Evolutionary conservation across 2,329 filamentous ascomycete species (phyloP), one percentile per base, ranked within the genome.

Genomic region (Saccharata proteae): DNA sequence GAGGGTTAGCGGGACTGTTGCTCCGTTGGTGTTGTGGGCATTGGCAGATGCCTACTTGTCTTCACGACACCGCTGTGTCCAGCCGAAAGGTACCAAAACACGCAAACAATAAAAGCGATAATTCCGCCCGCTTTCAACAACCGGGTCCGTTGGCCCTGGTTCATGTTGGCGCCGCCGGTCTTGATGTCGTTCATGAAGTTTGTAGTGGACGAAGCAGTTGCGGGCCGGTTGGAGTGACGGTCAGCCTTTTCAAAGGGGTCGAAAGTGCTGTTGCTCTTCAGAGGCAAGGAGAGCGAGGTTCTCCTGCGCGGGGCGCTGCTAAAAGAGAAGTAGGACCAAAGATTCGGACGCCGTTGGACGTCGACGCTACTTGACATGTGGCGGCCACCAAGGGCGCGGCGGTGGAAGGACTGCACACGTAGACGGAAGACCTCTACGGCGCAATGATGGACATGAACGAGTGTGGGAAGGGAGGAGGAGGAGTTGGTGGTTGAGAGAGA

Each of bases 81-180:
- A 3, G 69, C 65, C 19, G 68, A 55, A 47, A 75, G 59, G 42
- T 70, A 63, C 44, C 74, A 69, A 26, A 70, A 49, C n/a, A 75
- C 52, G 31, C 76, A 54, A 29, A 76, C 48, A 29, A 77, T 52
- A 40, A 74, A 63, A 32, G 64, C 62, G 38, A 77, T 57, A 38
- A 77, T 61, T 40, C 68, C 70, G 23, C 69, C 71, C 31, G 70
- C 70, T 61, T 75, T 77, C 45, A 77, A 47, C 46, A 67, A 74
- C 38, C 72, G 64, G 31, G 69, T 57, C 49, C 69, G 62, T 55
- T 74, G 69, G 41, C 65, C 69, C 58, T 74, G 71, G 44, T 71
- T 71, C 72, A 77, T 76, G 25, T 14, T 32, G 21, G 27, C 32
- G 43, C 58, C 45, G 55, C 54, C 51, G 34, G 55, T 47, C 49